A percentile compares a stretch with the other conserved stretches of the same genome.
Conservation (phyloP, 2,329 filamentous ascomycete genomes). For the Fusarium drepaniforme region DNA sequence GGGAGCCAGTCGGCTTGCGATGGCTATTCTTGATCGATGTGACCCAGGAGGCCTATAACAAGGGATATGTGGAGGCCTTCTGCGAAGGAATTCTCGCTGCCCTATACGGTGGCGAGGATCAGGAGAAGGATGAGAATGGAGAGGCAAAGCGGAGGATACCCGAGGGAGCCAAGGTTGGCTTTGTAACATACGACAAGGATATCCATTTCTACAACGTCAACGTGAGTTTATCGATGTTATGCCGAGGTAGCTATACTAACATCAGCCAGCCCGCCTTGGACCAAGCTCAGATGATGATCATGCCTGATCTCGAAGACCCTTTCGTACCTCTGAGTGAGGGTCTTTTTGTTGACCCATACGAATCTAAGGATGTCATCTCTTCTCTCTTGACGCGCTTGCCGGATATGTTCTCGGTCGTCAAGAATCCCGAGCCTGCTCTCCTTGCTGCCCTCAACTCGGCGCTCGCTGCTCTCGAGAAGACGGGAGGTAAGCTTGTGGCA, state of each 20-base stretch:
- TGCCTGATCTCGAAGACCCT: conserved; percentile 96
- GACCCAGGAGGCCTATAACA: conserved; percentile 90
- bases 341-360: conserved; percentile 93
- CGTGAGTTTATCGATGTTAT: conserved; percentile 60
- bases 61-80: conserved; percentile 89
- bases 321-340: conserved; percentile 94
- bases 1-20: conserved; percentile 87
- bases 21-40: conserved; percentile 96
- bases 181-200: conserved; percentile 96
- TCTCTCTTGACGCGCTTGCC: conserved; percentile 89
- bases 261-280: conserved; percentile 75
- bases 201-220: conserved; percentile 98
- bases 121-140: conserved; percentile 62
- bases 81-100: conserved; percentile 89
- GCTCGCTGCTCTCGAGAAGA: conserved; percentile 84
- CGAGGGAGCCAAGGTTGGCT: conserved; percentile 86
- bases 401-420: conserved; percentile 86
- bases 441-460: conserved; percentile 87
- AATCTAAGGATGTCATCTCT: conserved; percentile 88
- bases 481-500: conserved; percentile 93
- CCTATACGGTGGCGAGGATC: conserved; percentile 78
- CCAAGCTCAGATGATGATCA: conserved; percentile 97
- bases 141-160: conserved; percentile 73
- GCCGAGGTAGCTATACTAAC: conserved; percentile 24
- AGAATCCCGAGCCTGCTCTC: conserved; percentile 91